Percentiles rank a stretch among this genome's conserved stretches.
These are phyloP conservation scores for Termitomyces bulborhizus DNA, from an alignment of 768 basidiomycete genomes.

Conservation along the genomic window DNA sequence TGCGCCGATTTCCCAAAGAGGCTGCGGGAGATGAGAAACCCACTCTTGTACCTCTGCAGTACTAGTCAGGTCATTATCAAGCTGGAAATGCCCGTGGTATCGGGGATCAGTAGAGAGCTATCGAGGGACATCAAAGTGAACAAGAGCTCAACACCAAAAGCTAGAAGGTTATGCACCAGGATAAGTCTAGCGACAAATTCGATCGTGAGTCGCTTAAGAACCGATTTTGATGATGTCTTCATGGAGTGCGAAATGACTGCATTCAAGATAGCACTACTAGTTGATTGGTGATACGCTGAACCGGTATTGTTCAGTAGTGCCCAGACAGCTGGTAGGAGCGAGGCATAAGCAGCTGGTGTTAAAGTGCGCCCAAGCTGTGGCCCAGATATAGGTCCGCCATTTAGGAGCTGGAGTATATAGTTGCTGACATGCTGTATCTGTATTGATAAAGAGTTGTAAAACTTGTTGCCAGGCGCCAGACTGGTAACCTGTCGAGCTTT, in stretches of 20 bases:
- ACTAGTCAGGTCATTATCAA: conserved; percentile 22
- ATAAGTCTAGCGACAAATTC: conserved; percentile 71
- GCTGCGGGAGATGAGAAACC: conserved; percentile 71
- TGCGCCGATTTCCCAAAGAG: conserved; percentile 77
- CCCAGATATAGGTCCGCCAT: conserved; percentile 37
- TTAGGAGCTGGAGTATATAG: conserved; percentile 56
- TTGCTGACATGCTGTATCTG: conserved; percentile 49
- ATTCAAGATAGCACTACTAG: conserved; percentile 33
- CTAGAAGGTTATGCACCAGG: conserved; percentile 43
- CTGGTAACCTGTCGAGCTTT: conserved; percentile 13
- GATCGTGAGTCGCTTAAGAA: conserved; percentile 59
- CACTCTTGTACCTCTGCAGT: conserved; percentile 47
- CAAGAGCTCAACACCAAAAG: conserved; percentile 1
- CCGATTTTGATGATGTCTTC: conserved; percentile 50
- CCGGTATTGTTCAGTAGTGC: conserved; percentile 49
- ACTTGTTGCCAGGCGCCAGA: not conserved
- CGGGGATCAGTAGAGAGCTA: conserved; percentile 57
- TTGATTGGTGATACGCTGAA: conserved; percentile 12
- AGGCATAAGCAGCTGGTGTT: conserved; percentile 49
- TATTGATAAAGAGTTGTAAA: conserved; percentile 20
- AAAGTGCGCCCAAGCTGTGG: conserved; percentile 46
- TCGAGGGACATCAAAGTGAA: not conserved
- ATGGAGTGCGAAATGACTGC: conserved; percentile 65
- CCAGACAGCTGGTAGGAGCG: conserved; percentile 77
- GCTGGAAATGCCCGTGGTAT: conserved; percentile 44